Base-by-base conservation (phyloP, 140 eudicot species). In the Ambrosia hybrid region DNA sequence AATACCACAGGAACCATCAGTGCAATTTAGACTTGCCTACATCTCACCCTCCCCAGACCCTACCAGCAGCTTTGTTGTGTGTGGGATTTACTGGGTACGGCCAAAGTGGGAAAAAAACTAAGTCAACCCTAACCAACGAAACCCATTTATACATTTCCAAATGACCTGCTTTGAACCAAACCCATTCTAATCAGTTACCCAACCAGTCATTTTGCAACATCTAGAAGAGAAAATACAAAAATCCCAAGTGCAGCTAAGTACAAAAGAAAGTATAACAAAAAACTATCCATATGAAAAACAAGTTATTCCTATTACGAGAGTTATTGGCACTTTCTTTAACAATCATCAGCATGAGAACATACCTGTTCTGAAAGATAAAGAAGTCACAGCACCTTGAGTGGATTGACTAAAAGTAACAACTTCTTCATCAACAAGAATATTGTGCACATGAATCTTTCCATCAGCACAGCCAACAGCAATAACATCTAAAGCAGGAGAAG, bases 401-500 rank as follows among this genome's bases (percentile, higher is more conserved):
- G 99, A 88, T 63, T 94, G 95, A 55, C 82, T 75, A 79, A 94
- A 94, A n/a, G 85, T 81, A 61, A 88, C 90, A 16, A 88, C 45
- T 74, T 94, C 95, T 83, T 94, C 88, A 80, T 94, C 92, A 80
- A 72, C 91, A 33, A 86, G 87, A 16, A 94, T 74, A 73, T 91
- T 88, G 60, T 90, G 97, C 59, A 94, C 89, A 77, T 94, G 99
- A 79, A 94, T 83, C 58, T 80, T 94, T 75, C 99, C 99, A 88
- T 94, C 96, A 63, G 96, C 86, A 73, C 96, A 94, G 10, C 97
- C 99, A 80, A 94, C 82, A 49, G 96, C 99, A 76, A 94, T 75
- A 68, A 94, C 95, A 84, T 94, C 97, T 57, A 94, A 82, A 57
- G 99, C 99, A 2, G 99, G 97, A 0, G 99, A 94, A 43, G 96